These are phyloP conservation scores for Arxiozyma telluris DNA, from an alignment of 1,139 yeast genomes.

Conservation along the genomic window DNA sequence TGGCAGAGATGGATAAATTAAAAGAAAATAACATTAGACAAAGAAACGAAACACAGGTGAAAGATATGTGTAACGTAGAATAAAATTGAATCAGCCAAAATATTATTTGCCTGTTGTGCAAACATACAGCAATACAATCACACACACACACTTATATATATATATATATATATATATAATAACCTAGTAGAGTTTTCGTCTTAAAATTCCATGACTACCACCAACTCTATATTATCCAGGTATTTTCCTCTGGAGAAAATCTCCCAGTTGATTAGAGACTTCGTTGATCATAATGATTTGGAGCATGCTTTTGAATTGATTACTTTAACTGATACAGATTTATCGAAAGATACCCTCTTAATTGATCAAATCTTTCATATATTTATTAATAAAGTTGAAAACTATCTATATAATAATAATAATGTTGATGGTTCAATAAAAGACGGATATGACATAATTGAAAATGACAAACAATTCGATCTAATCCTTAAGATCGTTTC, in stretches of 20 bases:
- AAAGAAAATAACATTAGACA: too few relatives aligned
- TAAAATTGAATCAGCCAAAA: too few relatives aligned
- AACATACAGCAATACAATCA: too few relatives aligned
- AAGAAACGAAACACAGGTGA: too few relatives aligned
- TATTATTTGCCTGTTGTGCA: too few relatives aligned
- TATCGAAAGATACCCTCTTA: not conserved
- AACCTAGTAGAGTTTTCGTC: too few relatives aligned
- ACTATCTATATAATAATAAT: not conserved
- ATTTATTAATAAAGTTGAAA: not conserved
- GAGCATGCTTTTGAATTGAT: slow-evolving; percentile 5
- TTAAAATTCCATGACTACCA: not conserved
- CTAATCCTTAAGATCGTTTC: not conserved
- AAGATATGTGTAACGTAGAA: too few relatives aligned
- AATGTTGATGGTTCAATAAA: not conserved
- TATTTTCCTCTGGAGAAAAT: slow-evolving; percentile 1
- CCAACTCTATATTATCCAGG: slow-evolving; percentile 1
- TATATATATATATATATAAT: too few relatives aligned
- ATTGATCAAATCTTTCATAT: not conserved
- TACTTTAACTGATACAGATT: not conserved
- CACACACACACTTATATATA: too few relatives aligned
- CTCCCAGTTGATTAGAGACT: not conserved
- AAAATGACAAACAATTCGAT: not conserved
- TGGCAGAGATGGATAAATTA: too few relatives aligned
- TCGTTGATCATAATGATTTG: slow-evolving; percentile 1
- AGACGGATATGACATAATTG: not conserved